phyloP scores from a whole-genome alignment of 306 rosid species.

The Lupinus albus region DNA sequence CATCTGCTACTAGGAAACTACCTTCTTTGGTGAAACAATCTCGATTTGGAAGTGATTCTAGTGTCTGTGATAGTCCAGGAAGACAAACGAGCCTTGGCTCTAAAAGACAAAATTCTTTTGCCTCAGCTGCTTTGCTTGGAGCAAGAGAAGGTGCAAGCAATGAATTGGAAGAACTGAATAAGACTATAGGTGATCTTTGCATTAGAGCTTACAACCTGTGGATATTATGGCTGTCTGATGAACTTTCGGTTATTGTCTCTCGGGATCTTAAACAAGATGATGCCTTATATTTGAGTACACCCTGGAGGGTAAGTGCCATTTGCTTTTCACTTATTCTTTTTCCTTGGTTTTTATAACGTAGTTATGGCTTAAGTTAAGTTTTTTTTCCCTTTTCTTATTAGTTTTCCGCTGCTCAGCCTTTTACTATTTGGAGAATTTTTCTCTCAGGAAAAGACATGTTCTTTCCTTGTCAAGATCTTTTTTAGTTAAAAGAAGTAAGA shows the following conservation, averaged over 20 bases:
- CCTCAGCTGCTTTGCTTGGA: conserved; percentile 77
- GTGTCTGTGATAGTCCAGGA: conserved; percentile 56
- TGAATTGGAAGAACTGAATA: conserved; percentile 75
- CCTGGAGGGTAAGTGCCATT: conserved; percentile 75
- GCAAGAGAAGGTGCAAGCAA: conserved; percentile 72
- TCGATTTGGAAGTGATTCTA: conserved; percentile 59
- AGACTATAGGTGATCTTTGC: conserved; percentile 71
- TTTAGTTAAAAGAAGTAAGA: not conserved
- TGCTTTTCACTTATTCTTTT: conserved; percentile 13
- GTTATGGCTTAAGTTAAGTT: conserved; percentile 14
- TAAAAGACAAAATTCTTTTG: conserved; percentile 68
- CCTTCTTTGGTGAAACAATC: conserved; percentile 69
- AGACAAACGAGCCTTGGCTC: conserved; percentile 49
- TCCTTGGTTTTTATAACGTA: conserved; percentile 21
- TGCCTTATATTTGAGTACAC: conserved; percentile 70
- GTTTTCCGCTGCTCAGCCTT: conserved; percentile 9
- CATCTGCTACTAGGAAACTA: conserved; percentile 60
- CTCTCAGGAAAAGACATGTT: conserved; percentile 23
- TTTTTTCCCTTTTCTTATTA: conserved; percentile 13
- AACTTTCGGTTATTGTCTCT: conserved; percentile 67
- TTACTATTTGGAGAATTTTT: conserved; percentile 21
- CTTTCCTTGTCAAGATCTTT: conserved; percentile 1
- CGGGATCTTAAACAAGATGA: conserved; percentile 75
- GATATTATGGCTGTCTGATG: conserved; percentile 85
- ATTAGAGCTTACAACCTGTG: conserved; percentile 82